Evolutionary conservation across 257 asterid species (phyloP).

Genomic region (Anisodus acutangulus): DNA sequence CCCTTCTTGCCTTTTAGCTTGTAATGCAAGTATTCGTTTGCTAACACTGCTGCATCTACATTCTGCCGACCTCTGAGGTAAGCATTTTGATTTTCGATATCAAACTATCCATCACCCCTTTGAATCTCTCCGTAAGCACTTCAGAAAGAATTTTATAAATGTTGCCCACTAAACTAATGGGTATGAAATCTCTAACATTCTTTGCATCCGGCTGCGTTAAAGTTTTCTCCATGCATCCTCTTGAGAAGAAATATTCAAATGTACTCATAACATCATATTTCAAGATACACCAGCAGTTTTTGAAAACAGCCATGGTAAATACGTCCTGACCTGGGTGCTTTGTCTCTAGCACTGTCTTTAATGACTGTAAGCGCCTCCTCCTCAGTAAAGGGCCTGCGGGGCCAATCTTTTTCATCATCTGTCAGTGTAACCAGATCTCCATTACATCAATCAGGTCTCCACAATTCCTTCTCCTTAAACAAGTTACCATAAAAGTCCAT

Average conservation of each 20-base stretch:
- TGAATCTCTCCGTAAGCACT: background rate
- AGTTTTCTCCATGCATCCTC: background rate
- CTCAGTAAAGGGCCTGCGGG: background rate
- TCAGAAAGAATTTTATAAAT: background rate
- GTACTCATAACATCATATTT: background rate
- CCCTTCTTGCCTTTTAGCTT: background rate
- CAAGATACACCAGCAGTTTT: background rate
- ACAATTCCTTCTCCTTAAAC: background rate
- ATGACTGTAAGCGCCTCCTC: background rate
- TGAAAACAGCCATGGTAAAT: background rate
- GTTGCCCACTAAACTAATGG: background rate
- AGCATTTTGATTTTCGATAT: background rate
- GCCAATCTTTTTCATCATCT: background rate
- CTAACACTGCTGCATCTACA: conserved; percentile 11
- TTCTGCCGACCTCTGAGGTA: background rate
- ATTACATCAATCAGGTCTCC: background rate
- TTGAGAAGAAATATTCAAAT: too few species aligned
- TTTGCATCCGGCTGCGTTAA: background rate
- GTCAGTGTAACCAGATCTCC: background rate
- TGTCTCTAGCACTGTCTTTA: background rate
- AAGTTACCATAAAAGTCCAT: background rate
- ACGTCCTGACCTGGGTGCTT: background rate
- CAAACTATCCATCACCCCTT: background rate
- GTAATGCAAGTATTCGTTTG: background rate
- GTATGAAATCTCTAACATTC: background rate